These are phyloP conservation scores for Eleusine coracana DNA, from an alignment of 176 grass and related monocot genomes.

Conservation along the genomic window DNA sequence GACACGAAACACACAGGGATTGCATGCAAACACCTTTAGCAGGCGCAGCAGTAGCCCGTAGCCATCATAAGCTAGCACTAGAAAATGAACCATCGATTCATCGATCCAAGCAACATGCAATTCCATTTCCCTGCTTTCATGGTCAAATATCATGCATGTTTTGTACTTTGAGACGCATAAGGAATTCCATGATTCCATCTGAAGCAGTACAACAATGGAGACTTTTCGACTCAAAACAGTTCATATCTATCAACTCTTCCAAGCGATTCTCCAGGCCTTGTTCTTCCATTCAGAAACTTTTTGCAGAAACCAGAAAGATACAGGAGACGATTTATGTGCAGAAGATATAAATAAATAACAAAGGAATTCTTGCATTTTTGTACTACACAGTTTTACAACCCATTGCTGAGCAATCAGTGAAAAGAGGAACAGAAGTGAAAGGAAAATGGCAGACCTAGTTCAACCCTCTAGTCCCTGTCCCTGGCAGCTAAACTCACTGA, in stretches of 20 bases:
- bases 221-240: neutral
- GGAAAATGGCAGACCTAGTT: constrained; percentile 33
- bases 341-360: neutral
- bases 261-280: neutral
- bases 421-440: neutral
- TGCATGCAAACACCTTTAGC: constrained; percentile 32
- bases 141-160: constrained; percentile 14
- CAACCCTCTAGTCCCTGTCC: constrained; percentile 9
- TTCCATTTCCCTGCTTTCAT: constrained; percentile 22
- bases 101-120: constrained; percentile 32
- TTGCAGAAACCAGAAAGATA: constrained; percentile 16
- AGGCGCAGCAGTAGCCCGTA: neutral
- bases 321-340: neutral
- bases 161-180: constrained; percentile 21
- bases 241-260: neutral
- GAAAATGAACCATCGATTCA: constrained; percentile 33
- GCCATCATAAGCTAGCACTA: constrained; percentile 31
- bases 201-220: neutral
- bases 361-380: constrained; percentile 17
- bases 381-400: constrained; percentile 38
- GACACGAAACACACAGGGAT: constrained; percentile 38
- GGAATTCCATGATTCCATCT: neutral
- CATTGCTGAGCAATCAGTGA: constrained; percentile 35
- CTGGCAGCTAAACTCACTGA: constrained; percentile 14
- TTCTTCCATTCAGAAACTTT: neutral